Evolutionary conservation across 768 basidiomycete species (phyloP).

Genomic region (Pleurotus eryngii): DNA sequence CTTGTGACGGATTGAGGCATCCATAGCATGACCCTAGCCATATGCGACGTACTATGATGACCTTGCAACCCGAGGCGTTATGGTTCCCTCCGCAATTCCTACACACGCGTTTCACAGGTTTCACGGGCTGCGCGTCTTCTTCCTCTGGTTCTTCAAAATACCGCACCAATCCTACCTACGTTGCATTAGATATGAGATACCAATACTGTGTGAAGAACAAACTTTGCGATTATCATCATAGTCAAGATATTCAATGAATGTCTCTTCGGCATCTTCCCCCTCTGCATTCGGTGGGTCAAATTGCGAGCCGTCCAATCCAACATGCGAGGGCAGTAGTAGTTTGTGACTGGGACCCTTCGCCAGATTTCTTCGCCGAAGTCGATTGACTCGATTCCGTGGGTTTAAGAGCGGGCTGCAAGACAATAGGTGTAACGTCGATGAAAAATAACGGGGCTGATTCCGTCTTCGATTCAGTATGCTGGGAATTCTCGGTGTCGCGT

Average conservation of each 20-base stretch:
- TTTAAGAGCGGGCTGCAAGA: constrained; percentile 25
- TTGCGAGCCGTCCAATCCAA: constrained; percentile 56
- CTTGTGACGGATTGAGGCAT: constrained; percentile 29
- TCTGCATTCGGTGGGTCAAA: constrained; percentile 38
- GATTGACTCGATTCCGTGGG: constrained; percentile 9
- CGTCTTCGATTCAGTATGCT: no score
- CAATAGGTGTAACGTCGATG: constrained; percentile 44
- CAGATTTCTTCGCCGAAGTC: neutral
- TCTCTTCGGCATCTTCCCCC: constrained; percentile 45
- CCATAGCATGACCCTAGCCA: no score
- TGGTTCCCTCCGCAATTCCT: constrained; percentile 78
- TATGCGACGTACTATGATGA: constrained; percentile 56
- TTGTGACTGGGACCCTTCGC: constrained; percentile 12
- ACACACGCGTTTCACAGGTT: constrained; percentile 55
- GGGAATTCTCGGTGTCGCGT: no score
- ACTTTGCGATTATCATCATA: constrained; percentile 60
- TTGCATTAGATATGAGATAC: neutral
- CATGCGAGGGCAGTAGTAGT: constrained; percentile 69
- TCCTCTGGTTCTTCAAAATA: constrained; percentile 60
- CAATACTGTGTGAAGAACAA: constrained; percentile 12
- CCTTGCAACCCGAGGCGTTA: constrained; percentile 62
- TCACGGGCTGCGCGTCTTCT: constrained; percentile 36
- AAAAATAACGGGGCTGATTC: constrained; percentile 34
- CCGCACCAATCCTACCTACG: constrained; percentile 50
- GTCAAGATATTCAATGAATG: constrained; percentile 77